Conservation (phyloP, 2,329 filamentous ascomycete species). For the Calycina herbarum region DNA sequence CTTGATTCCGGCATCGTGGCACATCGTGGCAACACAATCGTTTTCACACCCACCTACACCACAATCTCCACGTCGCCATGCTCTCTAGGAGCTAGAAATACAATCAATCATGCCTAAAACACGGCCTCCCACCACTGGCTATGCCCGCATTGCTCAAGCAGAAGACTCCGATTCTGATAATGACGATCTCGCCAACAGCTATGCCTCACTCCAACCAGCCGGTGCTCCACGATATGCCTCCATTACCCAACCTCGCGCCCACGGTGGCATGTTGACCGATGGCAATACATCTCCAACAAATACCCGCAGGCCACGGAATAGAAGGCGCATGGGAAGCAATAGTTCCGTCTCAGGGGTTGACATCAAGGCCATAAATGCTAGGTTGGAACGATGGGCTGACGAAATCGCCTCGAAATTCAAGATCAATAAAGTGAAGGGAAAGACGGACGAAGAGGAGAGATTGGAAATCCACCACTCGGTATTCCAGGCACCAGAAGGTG, state of each 20-base stretch:
- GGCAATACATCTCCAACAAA: conserved; percentile 41
- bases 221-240: conserved; percentile 63
- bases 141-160: conserved; percentile 81
- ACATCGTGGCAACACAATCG: conserved; percentile 10
- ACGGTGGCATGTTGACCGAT: conserved; percentile 58
- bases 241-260: conserved; percentile 60
- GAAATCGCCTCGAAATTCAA: conserved; percentile 98
- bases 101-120: conserved; percentile 17
- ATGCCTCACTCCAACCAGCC: conserved; percentile 54
- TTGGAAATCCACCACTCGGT: conserved; percentile 97
- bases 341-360: conserved; percentile 75
- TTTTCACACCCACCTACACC: neutral
- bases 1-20: conserved; percentile 6
- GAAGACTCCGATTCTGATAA: conserved; percentile 73
- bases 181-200: conserved; percentile 56
- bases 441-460: conserved; percentile 75
- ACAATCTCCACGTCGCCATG: neutral
- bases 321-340: conserved; percentile 63
- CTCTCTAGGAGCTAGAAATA: conserved; percentile 3
- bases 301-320: conserved; percentile 48
- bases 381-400: conserved; percentile 93
- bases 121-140: conserved; percentile 71
- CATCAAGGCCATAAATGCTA: conserved; percentile 96
- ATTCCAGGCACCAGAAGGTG: conserved; percentile 87
- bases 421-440: conserved; percentile 73